A percentile compares a stretch with the other conserved stretches of the same genome.
phyloP scores from a whole-genome alignment of 23 red algal genomes.

The Gracilaria caudata region DNA sequence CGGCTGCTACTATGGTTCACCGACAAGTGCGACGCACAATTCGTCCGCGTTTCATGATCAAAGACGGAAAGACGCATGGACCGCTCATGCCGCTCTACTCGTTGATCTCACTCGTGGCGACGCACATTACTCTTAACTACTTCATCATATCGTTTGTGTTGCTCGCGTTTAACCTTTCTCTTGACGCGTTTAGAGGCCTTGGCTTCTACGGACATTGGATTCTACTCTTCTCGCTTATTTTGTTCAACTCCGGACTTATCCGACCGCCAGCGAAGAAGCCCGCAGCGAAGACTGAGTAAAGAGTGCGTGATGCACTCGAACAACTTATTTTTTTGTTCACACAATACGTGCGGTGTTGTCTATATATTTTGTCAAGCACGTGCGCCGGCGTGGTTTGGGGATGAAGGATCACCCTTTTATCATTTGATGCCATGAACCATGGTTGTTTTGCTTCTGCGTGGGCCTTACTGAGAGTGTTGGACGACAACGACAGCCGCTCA shows the following conservation, averaged over 20 bases:
- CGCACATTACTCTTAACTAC: conserved; percentile 83
- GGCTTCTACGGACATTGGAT: conserved; percentile 81
- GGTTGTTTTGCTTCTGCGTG: no score
- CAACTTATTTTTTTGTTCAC: conserved; percentile 18
- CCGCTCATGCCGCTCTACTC: conserved; percentile 70
- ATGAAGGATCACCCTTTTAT: no score
- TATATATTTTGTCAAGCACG: not conserved
- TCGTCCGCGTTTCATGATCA: conserved; percentile 59
- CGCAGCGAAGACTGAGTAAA: conserved; percentile 64
- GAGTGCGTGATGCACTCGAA: conserved; percentile 6
- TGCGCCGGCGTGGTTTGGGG: no score
- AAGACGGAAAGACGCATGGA: conserved; percentile 59
- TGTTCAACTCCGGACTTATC: conserved; percentile 75
- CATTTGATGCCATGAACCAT: no score
- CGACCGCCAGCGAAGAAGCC: conserved; percentile 72
- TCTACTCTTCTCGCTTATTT: conserved; percentile 53
- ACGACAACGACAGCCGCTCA: no score
- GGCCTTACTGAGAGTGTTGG: no score
- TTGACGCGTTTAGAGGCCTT: conserved; percentile 69
- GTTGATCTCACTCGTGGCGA: conserved; percentile 49
- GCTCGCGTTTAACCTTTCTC: conserved; percentile 71
- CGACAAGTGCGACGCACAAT: conserved; percentile 81
- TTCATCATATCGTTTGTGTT: conserved; percentile 98
- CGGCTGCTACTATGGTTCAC: conserved; percentile 80
- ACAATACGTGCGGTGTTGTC: not conserved